Conservation (phyloP, 345 rosid genomes). For the Ricinus communis region DNA sequence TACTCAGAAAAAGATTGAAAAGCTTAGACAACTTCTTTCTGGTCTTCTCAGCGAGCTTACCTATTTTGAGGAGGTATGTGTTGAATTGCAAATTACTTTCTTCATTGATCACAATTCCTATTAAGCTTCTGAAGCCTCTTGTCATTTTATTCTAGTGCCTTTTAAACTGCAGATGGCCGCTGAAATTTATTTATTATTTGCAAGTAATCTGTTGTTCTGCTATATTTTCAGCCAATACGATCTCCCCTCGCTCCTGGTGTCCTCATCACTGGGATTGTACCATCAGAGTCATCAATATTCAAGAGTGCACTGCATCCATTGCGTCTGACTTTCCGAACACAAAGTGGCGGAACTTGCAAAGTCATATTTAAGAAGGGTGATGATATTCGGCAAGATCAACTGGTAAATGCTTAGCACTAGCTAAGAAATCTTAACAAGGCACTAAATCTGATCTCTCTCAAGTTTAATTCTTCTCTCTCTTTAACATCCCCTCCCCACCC, state of each 20-base stretch:
- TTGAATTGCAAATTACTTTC: constrained; percentile 19
- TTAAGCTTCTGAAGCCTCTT: constrained; percentile 16
- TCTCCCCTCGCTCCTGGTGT: constrained; percentile 79
- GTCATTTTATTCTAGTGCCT: constrained; percentile 12
- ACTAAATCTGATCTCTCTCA: neutral
- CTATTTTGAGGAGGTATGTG: constrained; percentile 87
- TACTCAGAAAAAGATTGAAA: constrained; percentile 95
- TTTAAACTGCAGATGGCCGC: constrained; percentile 8
- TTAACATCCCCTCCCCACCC: no score
- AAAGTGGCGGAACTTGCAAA: constrained; percentile 72
- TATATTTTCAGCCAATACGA: constrained; percentile 72
- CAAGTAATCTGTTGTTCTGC: constrained; percentile 19
- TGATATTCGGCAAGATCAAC: constrained; percentile 97
- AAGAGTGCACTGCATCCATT: constrained; percentile 90
- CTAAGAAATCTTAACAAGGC: neutral
- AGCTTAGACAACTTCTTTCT: constrained; percentile 92
- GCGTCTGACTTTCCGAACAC: constrained; percentile 81
- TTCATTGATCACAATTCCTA: constrained; percentile 5
- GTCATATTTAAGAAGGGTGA: constrained; percentile 97
- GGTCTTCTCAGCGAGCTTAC: constrained; percentile 97
- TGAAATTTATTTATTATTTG: constrained; percentile 14
- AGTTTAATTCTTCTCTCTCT: neutral
- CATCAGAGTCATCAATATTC: constrained; percentile 93
- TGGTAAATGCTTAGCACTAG: constrained; percentile 46
- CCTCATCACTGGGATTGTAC: constrained; percentile 83